Conservation (phyloP, 768 basidiomycete species). For the Daedaleopsis sinensis region DNA sequence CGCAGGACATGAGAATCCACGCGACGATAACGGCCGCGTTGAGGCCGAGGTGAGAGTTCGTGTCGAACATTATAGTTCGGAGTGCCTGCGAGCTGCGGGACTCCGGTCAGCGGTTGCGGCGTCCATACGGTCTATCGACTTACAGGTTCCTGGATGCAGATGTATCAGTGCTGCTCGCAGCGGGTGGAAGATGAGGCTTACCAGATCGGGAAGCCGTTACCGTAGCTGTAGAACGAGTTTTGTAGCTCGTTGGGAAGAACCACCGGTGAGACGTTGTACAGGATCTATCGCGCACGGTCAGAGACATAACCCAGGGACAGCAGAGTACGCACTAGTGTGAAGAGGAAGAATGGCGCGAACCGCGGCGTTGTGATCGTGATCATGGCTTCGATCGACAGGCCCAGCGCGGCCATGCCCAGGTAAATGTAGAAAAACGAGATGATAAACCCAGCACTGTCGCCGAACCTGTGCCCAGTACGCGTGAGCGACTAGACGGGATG, state of each 20-base stretch:
- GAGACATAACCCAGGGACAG: not conserved
- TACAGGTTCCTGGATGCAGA: conserved; percentile 21
- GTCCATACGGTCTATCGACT: conserved; percentile 2
- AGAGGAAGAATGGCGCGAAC: conserved; percentile 37
- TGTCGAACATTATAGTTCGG: conserved; percentile 41
- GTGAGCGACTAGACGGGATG: not conserved
- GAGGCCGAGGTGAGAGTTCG: conserved; percentile 32
- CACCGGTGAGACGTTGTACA: conserved; percentile 34
- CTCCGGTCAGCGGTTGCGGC: not conserved
- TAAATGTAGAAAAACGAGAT: conserved; percentile 36
- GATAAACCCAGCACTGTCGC: conserved; percentile 30
- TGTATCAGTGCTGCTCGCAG: not conserved
- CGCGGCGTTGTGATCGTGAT: conserved; percentile 36
- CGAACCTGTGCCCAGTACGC: conserved; percentile 9
- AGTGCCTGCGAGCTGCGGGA: conserved; percentile 30
- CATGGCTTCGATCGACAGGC: conserved; percentile 38
- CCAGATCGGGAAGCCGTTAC: conserved; percentile 38
- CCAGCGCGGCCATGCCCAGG: conserved; percentile 36
- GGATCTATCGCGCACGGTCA: conserved; percentile 24
- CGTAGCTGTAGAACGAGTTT: conserved; percentile 32
- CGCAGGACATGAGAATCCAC: conserved; percentile 33
- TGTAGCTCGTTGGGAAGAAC: conserved; percentile 36
- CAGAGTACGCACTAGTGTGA: conserved; percentile 30
- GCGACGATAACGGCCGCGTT: conserved; percentile 38
- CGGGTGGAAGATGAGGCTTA: conserved; percentile 8